Conservation (phyloP, 73 alveolate species). For the Paraurostyla sp. region DNA sequence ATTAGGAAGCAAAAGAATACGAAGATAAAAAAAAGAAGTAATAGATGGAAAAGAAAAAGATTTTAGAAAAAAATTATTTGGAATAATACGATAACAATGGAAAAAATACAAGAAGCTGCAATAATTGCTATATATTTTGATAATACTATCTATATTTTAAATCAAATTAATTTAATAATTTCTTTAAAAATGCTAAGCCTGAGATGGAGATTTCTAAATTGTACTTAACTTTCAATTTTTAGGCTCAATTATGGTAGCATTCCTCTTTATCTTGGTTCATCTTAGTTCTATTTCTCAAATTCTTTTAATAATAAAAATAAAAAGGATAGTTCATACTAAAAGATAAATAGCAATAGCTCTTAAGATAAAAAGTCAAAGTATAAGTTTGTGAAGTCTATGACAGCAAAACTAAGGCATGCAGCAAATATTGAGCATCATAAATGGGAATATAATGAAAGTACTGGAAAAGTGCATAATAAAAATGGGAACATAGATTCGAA, state of each 20-base stretch:
- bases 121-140: not conserved
- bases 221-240: too few species aligned
- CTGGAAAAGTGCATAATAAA: conserved; percentile 5
- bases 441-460: conserved; percentile 22
- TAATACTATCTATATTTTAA: too few species aligned
- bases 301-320: too few species aligned
- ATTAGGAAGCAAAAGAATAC: conserved; percentile 20
- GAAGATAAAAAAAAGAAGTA: conserved; percentile 19
- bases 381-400: not conserved
- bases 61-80: not conserved
- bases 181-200: too few species aligned
- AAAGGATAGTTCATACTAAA: too few species aligned
- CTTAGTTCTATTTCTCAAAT: too few species aligned
- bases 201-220: too few species aligned
- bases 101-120: not conserved
- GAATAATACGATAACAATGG: not conserved
- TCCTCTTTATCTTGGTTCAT: too few species aligned
- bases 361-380: not conserved
- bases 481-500: not conserved
- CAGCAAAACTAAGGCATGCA: not conserved
- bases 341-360: too few species aligned
- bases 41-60: not conserved
- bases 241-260: too few species aligned
- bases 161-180: too few species aligned
- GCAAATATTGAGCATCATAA: conserved; percentile 26